phyloP scores from a whole-genome alignment of 345 rosid species.

The Anacardium occidentale region DNA sequence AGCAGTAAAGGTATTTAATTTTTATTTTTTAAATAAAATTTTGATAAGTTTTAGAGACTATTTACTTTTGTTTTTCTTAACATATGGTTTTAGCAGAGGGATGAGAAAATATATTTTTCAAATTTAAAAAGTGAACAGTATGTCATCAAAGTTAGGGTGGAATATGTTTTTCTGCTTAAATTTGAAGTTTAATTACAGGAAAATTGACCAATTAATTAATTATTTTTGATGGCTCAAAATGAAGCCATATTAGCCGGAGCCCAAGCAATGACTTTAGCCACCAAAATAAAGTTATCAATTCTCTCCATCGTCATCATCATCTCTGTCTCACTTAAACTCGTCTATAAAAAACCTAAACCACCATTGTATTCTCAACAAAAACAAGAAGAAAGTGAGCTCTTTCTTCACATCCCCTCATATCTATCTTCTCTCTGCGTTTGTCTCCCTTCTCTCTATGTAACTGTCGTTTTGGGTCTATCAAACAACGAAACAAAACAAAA shows the following conservation, averaged over 20 bases:
- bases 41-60: too few species aligned
- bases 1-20: too few species aligned
- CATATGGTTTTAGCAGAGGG: too few species aligned
- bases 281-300: slow-evolving; percentile 2
- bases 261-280: slow-evolving; percentile 24
- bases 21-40: too few species aligned
- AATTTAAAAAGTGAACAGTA: too few species aligned
- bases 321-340: neutral
- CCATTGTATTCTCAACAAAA: slow-evolving; percentile 6
- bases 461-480: slow-evolving; percentile 40
- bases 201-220: neutral
- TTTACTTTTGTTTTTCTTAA: too few species aligned
- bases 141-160: too few species aligned
- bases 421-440: slow-evolving; percentile 22
- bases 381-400: slow-evolving; percentile 12
- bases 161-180: too few species aligned
- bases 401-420: slow-evolving; percentile 26
- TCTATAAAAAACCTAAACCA: slow-evolving; percentile 37
- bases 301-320: neutral
- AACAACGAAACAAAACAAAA: neutral
- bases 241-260: slow-evolving; percentile 42
- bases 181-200: neutral
- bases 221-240: slow-evolving; percentile 27
- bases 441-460: slow-evolving; percentile 44
- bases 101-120: too few species aligned